These are phyloP conservation scores for Petunia axillaris DNA, from an alignment of 257 asterid species.

Conservation along the genomic window DNA sequence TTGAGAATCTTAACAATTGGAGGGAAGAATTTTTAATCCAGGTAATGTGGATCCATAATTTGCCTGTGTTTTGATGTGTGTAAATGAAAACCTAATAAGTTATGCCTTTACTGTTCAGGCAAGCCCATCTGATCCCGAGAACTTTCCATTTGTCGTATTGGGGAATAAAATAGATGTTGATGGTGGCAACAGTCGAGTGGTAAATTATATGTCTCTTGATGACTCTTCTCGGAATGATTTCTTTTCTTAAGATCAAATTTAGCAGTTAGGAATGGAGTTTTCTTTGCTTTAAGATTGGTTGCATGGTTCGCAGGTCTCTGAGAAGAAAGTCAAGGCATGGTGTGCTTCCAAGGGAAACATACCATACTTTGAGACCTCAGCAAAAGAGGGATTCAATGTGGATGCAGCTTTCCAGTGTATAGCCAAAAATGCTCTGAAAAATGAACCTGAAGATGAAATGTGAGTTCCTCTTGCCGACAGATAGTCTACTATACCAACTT, in stretches of 20 bases:
- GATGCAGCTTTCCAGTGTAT: constrained; percentile 45
- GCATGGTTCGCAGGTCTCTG: constrained; percentile 42
- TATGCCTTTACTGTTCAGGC: constrained; percentile 41
- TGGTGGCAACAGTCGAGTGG: constrained; percentile 68
- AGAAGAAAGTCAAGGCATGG: constrained; percentile 57
- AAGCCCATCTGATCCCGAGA: constrained; percentile 57
- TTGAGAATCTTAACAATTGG: constrained; percentile 50
- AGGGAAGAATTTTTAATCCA: constrained; percentile 49
- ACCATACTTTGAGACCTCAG: constrained; percentile 49
- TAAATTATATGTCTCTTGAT: constrained; percentile 30
- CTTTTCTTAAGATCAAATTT: not conserved
- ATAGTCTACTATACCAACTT: not conserved
- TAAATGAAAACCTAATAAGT: not conserved
- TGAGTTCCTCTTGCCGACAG: constrained; percentile 28
- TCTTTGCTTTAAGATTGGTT: constrained; percentile 11
- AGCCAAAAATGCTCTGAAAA: constrained; percentile 49
- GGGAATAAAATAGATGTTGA: constrained; percentile 61
- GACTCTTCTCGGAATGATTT: not conserved
- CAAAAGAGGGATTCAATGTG: constrained; percentile 45
- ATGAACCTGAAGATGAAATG: constrained; percentile 54
- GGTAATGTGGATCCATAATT: constrained; percentile 21
- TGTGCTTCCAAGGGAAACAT: constrained; percentile 50
- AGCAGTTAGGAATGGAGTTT: not conserved
- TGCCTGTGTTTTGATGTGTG: constrained; percentile 8
- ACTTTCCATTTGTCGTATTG: constrained; percentile 54